Evolutionary conservation across 2,329 filamentous ascomycete species (phyloP).

Genomic region (Trichoderma sp.): DNA sequence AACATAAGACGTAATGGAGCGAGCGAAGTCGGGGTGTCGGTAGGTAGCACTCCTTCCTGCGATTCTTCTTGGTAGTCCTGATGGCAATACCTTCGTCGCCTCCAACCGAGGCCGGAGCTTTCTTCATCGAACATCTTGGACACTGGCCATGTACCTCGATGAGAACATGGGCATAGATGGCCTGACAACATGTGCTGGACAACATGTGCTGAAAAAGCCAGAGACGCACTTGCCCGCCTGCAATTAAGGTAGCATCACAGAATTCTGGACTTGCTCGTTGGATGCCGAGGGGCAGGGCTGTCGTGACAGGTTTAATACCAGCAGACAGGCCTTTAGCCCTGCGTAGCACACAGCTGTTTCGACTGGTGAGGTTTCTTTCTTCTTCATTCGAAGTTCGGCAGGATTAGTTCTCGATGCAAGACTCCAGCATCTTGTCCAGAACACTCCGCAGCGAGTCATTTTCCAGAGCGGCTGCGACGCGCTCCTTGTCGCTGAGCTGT

Average conservation of each 20-base stretch:
- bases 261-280: background rate
- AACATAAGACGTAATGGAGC: too few species aligned
- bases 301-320: background rate
- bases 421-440: constrained; percentile 90
- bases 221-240: background rate
- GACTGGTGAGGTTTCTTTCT: background rate
- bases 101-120: constrained; percentile 5
- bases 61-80: background rate
- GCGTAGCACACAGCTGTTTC: background rate
- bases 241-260: background rate
- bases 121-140: background rate
- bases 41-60: background rate
- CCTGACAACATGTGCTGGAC: background rate
- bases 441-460: constrained; percentile 89
- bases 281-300: background rate
- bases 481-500: constrained; percentile 93
- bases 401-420: constrained; percentile 17
- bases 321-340: background rate
- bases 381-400: background rate
- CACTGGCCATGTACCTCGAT: background rate
- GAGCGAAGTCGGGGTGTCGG: background rate
- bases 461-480: constrained; percentile 90
- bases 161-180: background rate
- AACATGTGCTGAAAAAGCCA: background rate
- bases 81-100: background rate